Base-by-base conservation (phyloP, 73 alveolate species). In the Effrenium voratum region DNA sequence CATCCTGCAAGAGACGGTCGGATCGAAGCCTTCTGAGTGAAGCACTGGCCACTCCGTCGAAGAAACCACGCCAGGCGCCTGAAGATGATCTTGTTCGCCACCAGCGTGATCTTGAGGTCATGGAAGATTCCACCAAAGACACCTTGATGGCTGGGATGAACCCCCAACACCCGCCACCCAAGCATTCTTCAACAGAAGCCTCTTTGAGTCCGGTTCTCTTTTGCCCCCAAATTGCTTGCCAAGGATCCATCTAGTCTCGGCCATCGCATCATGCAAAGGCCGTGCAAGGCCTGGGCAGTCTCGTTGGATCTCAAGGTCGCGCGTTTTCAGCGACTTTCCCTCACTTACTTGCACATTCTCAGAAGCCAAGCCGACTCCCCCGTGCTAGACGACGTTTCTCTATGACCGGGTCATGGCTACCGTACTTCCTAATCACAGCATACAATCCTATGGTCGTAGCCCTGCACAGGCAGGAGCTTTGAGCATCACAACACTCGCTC, bases 221-320 rank as follows among this genome's bases (percentile, higher is more conserved):
- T 44, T 72, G 82, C 38, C 49, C 38, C 24, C 16, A 15, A 19
- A 34, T 83, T 52, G 49, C 46, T 6, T 34, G 47, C 34, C 84
- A 3, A 47, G 87, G 41, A 22, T 46, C 97, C 32, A 32, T 90
- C 97, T 50, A 90, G 77, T 34, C 68, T 70, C 77, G 68, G 32
- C 97, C 97, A 90, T 1, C 97, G 87, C 76, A 90, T 46, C 97
- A 90, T 90, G 57, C 97, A 90, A 86, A 90, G 44, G 34, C 97
- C 97, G 43, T 90, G 97, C 28, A 90, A 70, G n/a, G 97, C 97
- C 92, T 81, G 3, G 34, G 40, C 36, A 28, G 77, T 16, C 77
- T n/a, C n/a, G n/a, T n/a, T n/a, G n/a, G n/a, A n/a, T n/a, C n/a
- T n/a, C n/a, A n/a, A n/a, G n/a, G n/a, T n/a, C n/a, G n/a, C n/a